Evolutionary conservation across 164 flowering plant genomes (phyloP), one percentile per base, ranked within the genome.

Genomic region (Kingdonia uniflora): DNA sequence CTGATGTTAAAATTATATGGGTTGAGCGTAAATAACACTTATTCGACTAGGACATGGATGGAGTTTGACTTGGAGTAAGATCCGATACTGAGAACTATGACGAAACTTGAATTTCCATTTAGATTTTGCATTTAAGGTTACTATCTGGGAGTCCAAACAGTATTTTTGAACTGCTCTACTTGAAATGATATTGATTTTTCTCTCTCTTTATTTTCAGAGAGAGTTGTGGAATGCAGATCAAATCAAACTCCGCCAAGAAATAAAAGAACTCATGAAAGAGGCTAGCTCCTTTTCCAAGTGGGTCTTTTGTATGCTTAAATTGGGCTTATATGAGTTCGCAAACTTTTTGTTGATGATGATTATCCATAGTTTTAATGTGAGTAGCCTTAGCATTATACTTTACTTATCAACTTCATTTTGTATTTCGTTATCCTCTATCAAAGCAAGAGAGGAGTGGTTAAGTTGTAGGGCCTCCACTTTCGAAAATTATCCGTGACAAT

Each of bases 201-300:
- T 37, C 7, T 21, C 20, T 41, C 4, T 23, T 19, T 19, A 14
- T 55, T 61, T 24, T 45, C 58, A 88, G 91, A 74, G 55, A 59
- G 84, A 67, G 59, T 53, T 63, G 1, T 62, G 7, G 60, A 77
- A 61, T 69, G 57, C 56, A 14, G 66, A 20, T 54, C 83, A 76
- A 46, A 44, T 46, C 21, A 61, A 73, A 62, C 52, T 87, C 71
- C 85, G 76, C 21, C 63, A 52, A 41, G 83, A 87, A 54, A 81
- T 90, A 49, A 83, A 72, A 67, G 62, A 78, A 24, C 82, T 90
- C 3, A 56, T 80, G 56, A 90, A 70, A 66, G 95, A 90, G 66
- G 95, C 95, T 2, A 71, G 72, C 64, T 19, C 85, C 14, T 61
- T 78, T 42, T 80, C 95, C 15, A 76, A 79, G 97, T 90, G 65